These are phyloP conservation scores for Diaporthe capsici DNA, from an alignment of 2,329 filamentous ascomycete species.

Conservation along the genomic window DNA sequence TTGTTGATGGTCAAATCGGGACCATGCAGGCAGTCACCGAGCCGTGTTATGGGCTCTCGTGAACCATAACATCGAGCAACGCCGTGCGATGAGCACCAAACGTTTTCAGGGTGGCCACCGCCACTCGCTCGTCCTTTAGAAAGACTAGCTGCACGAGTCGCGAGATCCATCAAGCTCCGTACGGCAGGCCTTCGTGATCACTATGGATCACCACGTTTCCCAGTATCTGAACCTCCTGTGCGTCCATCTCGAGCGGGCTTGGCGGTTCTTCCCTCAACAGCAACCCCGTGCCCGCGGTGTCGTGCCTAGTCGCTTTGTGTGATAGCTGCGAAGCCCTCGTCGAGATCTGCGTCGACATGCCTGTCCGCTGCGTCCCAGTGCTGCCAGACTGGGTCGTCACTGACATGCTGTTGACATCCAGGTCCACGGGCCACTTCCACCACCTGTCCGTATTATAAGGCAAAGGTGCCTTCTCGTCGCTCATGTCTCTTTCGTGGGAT, in stretches of 20 bases:
- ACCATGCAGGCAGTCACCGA: not conserved
- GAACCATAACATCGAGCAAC: not conserved
- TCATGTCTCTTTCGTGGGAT: not conserved
- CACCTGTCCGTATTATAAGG: slow-evolving; percentile 30
- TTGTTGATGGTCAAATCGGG: not conserved
- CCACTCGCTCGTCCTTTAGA: no score
- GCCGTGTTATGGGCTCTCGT: not conserved
- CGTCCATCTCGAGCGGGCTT: not conserved
- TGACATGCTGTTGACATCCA: slow-evolving; percentile 30
- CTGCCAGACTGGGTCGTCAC: slow-evolving; percentile 18
- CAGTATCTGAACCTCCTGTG: slow-evolving; percentile 1
- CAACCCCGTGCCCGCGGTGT: not conserved
- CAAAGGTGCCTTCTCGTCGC: not conserved
- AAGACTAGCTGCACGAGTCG: not conserved
- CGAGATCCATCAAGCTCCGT: not conserved
- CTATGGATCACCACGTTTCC: slow-evolving; percentile 15
- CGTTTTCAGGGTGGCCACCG: not conserved
- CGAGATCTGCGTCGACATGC: not conserved
- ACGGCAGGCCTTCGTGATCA: slow-evolving; percentile 19
- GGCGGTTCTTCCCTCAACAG: not conserved
- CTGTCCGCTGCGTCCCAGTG: not conserved
- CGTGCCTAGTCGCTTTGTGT: not conserved
- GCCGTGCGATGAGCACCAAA: not conserved
- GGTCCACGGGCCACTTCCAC: slow-evolving; percentile 31
- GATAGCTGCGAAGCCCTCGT: not conserved